phyloP scores from a whole-genome alignment of 2,329 filamentous ascomycete species.

The Fusarium brevicatenulatum region DNA sequence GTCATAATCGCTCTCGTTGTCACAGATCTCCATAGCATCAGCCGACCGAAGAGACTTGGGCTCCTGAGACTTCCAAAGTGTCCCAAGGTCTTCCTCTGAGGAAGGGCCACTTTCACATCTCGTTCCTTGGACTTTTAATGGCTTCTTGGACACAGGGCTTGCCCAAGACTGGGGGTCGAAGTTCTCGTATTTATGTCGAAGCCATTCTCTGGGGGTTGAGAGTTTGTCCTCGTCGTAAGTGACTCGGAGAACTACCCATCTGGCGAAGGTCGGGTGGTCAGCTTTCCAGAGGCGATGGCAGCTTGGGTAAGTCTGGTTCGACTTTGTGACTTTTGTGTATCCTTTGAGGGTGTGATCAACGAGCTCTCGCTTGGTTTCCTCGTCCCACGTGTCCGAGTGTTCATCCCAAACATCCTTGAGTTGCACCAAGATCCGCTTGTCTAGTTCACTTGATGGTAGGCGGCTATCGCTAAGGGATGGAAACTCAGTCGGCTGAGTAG shows the following conservation, averaged over 20 bases:
- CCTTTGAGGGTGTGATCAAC: not conserved
- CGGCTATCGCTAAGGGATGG: not conserved
- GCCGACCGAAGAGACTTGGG: not conserved
- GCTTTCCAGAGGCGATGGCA: not conserved
- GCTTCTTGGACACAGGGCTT: not conserved
- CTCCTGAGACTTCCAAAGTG: not conserved
- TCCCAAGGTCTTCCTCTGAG: not conserved
- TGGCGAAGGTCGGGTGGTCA: not conserved
- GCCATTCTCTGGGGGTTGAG: not conserved
- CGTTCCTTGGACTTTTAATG: accelerated
- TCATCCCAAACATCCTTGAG: not conserved
- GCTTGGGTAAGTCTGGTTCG: not conserved
- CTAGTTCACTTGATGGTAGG: not conserved
- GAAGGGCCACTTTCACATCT: accelerated
- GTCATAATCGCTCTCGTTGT: not conserved
- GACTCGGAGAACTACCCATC: not conserved
- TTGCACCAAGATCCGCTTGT: not conserved
- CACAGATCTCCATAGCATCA: not conserved
- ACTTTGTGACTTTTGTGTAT: not conserved
- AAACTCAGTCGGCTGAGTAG: not conserved
- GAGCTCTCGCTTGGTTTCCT: not conserved
- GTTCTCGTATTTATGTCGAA: not conserved
- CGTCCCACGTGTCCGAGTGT: not conserved
- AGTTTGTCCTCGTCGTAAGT: not conserved
- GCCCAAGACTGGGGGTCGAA: not conserved